Base-by-base conservation (phyloP, 2,329 filamentous ascomycete genomes). In the Beauveria sp. region DNA sequence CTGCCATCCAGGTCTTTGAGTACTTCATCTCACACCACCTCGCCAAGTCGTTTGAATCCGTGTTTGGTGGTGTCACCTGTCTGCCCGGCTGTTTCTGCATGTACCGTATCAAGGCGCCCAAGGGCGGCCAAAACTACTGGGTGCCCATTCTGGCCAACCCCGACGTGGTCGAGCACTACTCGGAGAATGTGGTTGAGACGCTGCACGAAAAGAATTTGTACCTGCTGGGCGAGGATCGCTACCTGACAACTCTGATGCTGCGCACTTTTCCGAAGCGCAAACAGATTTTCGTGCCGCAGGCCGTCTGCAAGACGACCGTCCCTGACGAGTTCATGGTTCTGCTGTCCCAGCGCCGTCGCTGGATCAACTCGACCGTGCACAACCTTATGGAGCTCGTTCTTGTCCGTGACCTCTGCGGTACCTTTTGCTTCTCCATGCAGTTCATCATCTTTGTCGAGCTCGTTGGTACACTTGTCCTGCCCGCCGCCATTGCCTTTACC, bases 351-450 rank as follows among this genome's bases (percentile, higher is more conserved):
- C 88, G 95, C 70, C 90, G 95, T 74, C 87, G 95, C 75, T 99
- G 95, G 95, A 99, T 99, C 78, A 99, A 99, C 84, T 96, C 91
- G 74, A 99, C 95, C 5, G 89, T 99, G 55, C 95, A 99, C 81
- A 99, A 99, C 73, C 80, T 99, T 50, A 97, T 99, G 90, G 95
- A 99, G 76, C 85, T 99, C 63, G 87, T 98, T 58, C 84, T 99
- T 40, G 96, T 99, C 50, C 87, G 93, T 66, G 95, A 99, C 79
- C 84, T 99, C 18, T 99, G 95, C 72, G 95, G 95, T 67, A 99
- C 95, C 3, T 99, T 99, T 80, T 99, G 96, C 81, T 99, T 99
- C 81, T 96, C 91, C 75, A 99, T 99, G 95, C 95, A 99, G 77
- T 99, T 99, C 73, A 88, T 99, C 66, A 89, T 99, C 65, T 96